Evolutionary conservation across 2,329 filamentous ascomycete genomes (phyloP), one percentile per base, ranked within the genome.

Genomic region (Hypomyces perniciosus): DNA sequence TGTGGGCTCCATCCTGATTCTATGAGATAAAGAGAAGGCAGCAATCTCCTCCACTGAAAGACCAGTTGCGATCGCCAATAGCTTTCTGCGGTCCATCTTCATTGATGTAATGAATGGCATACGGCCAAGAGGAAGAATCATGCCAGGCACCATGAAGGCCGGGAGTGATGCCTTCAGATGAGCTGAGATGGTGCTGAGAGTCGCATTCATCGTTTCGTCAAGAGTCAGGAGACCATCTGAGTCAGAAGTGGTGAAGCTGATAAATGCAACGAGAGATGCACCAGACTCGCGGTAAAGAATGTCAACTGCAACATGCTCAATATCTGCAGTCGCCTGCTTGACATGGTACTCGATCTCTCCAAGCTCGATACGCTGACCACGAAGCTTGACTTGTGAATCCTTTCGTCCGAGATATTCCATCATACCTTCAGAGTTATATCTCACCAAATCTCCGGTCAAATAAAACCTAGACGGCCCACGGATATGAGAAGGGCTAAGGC

Each of bases 381-480:
- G 69, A 9, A 82, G 61, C 61, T 82, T 82, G 44, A 81, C 71
- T 58, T 81, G 78, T 0, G 70, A 70, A 55, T 81, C 78, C 56
- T 77, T 78, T 20, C 79, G 68, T 40, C 76, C 77, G 42, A 75
- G 59, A 48, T 71, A 75, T 0, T 67, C 55, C 6, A 76, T 57
- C 30, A 58, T 57, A 2, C 69, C 68, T 44, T 73, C 65, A 0
- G 60, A 58, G 35, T 68, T 59, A 27, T 72, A 73, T 42, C 60
- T 60, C 5, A 62, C 72, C 8, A 76, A 63, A 54, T 77, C 74
- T 7, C 74, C 74, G 2, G 73, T 75, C 50, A 68, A 69, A 56
- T 75, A 77, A 6, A 69, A 52, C 2, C 60, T 62, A 28, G 10
- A 27, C 2, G 44, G 29, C 10, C 28, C 48, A 3, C 29, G 4